Conservation (phyloP, 176 grass and related monocot genomes). For the Paspalum notatum region DNA sequence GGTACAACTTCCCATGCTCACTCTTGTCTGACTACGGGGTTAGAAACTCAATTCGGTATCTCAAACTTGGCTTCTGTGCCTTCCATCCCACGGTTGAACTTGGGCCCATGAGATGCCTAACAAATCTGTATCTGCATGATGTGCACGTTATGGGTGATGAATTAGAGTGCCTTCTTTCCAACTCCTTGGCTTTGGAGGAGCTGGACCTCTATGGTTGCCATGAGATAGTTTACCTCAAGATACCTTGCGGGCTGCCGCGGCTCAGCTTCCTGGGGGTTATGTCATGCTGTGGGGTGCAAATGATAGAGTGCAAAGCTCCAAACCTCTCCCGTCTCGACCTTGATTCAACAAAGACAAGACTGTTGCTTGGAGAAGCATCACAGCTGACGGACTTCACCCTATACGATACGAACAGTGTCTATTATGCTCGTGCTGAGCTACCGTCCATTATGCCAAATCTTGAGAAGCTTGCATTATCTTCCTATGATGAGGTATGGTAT, state of each 20-base stretch:
- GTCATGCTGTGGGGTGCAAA: background rate
- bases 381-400: background rate
- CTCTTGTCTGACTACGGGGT: background rate
- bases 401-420: background rate
- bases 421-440: conserved; percentile 23
- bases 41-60: background rate
- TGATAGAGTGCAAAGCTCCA: conserved; percentile 4
- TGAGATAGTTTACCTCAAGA: background rate
- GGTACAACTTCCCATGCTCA: background rate
- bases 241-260: background rate
- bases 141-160: no score
- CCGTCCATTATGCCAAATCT: conserved; percentile 14
- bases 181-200: background rate
- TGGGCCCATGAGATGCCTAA: background rate
- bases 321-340: background rate
- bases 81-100: background rate
- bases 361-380: background rate
- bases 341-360: background rate
- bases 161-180: background rate
- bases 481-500: background rate
- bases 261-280: background rate
- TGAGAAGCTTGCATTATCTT: background rate
- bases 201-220: background rate
- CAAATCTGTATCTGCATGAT: background rate
- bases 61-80: background rate